Evolutionary conservation across 805 yeast genomes (phyloP).

Genomic region (Grigorovia yakushimaensis): DNA sequence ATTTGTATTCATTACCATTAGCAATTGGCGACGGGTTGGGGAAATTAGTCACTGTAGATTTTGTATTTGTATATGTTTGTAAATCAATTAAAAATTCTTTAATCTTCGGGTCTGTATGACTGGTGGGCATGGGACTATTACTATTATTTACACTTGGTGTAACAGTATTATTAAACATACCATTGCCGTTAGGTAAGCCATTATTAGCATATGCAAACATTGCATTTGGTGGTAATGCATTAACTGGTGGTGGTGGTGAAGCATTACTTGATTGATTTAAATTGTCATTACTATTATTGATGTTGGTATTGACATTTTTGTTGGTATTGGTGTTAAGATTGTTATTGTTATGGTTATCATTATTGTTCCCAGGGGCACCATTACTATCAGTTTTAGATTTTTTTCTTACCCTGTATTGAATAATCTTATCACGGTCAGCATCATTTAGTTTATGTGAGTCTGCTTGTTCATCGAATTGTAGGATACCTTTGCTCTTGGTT

Average conservation of each 20-base stretch:
- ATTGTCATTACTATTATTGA: conserved; percentile 3
- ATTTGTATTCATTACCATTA: conserved; percentile 41
- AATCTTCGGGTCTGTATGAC: not conserved
- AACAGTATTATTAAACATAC: not conserved
- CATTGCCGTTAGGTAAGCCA: not conserved
- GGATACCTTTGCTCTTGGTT: conserved; percentile 27
- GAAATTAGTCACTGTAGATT: conserved; percentile 17
- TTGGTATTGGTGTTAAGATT: not conserved
- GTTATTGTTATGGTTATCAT: conserved; percentile 8
- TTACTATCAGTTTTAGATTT: not conserved
- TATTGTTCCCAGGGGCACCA: conserved; percentile 5
- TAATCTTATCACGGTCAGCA: conserved; percentile 15
- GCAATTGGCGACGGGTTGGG: conserved; percentile 31
- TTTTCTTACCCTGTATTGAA: conserved; percentile 4
- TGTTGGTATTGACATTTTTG: not conserved
- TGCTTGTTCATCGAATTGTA: conserved; percentile 12
- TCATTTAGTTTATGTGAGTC: conserved; percentile 18
- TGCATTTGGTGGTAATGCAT: not conserved
- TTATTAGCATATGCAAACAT: not conserved
- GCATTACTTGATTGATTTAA: conserved; percentile 5
- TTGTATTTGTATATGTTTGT: conserved; percentile 23
- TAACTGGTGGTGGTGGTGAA: not conserved
- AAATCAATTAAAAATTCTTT: conserved; percentile 6
- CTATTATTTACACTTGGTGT: not conserved
- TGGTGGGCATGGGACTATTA: not conserved